phyloP scores from a whole-genome alignment of 331 rosid genomes.

The Acacia pycnantha region DNA sequence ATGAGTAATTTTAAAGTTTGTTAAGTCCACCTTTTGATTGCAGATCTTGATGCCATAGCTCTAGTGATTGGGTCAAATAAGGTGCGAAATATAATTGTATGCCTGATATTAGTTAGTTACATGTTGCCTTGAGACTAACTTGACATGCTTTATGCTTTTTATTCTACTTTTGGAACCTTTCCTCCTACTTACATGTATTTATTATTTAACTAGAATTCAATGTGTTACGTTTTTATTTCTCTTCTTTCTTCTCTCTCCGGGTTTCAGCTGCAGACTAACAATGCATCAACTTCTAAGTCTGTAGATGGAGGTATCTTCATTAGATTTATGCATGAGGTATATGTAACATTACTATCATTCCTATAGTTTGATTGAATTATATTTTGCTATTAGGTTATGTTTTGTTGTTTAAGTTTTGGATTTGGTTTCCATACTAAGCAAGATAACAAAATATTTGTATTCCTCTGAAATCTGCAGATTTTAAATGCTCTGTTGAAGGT shows the following conservation, averaged over 20 bases:
- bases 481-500: constrained; percentile 66
- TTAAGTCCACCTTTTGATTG: no score
- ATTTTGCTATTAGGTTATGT: no score
- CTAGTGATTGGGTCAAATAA: no score
- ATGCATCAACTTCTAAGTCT: constrained; percentile 27
- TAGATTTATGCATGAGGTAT: constrained; percentile 56
- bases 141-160: no score
- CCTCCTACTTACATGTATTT: no score
- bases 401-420: constrained; percentile 18
- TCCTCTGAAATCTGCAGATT: constrained; percentile 51
- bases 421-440: constrained; percentile 22
- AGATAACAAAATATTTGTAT: constrained; percentile 18
- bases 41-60: no score
- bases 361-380: constrained; percentile 8
- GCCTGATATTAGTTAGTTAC: no score
- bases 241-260: not conserved
- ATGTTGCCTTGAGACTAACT: no score
- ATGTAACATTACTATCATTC: not conserved
- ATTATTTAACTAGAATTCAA: constrained; percentile 2
- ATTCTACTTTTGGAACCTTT: no score
- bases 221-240: not conserved
- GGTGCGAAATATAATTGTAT: no score
- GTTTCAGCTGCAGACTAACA: constrained; percentile 34
- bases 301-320: constrained; percentile 44
- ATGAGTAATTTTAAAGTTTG: no score